A percentile compares a stretch with the other conserved stretches of the same genome.
Conservation (phyloP, 176 grass and related monocot genomes). For the Aegilops sharonensis region DNA sequence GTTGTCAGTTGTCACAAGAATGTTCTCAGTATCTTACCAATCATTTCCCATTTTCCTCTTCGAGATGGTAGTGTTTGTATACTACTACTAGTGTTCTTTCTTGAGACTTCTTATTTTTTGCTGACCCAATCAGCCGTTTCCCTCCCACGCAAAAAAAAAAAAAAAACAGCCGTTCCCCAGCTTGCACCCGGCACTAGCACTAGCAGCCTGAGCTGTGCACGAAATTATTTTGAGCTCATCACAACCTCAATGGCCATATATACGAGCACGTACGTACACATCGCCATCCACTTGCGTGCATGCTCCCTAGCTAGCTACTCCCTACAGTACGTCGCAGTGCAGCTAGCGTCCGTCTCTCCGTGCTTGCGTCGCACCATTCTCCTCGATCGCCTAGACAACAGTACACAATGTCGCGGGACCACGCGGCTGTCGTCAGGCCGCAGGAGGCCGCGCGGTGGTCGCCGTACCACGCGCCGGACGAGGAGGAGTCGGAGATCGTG, state of each 20-base stretch:
- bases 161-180: not conserved
- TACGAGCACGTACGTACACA: not conserved
- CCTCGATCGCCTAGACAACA: too few relatives aligned
- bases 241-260: not conserved
- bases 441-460: slow-evolving; percentile 37
- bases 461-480: slow-evolving; percentile 36
- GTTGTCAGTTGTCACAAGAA: not conserved
- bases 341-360: not conserved
- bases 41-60: not conserved
- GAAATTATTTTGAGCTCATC: not conserved
- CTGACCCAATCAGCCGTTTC: not conserved
- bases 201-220: slow-evolving; percentile 29
- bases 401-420: slow-evolving; percentile 35
- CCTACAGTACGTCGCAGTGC: not conserved
- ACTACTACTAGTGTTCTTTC: not conserved
- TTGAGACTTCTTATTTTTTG: not conserved
- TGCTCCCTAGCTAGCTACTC: not conserved
- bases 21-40: not conserved
- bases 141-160: not conserved
- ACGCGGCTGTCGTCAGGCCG: not conserved
- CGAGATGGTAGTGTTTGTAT: not conserved
- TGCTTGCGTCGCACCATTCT: not conserved
- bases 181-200: not conserved
- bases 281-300: not conserved
- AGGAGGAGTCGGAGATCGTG: slow-evolving; percentile 73